Base-by-base conservation (phyloP, 495 filamentous ascomycete species). In the Bacidia gigantensis region DNA sequence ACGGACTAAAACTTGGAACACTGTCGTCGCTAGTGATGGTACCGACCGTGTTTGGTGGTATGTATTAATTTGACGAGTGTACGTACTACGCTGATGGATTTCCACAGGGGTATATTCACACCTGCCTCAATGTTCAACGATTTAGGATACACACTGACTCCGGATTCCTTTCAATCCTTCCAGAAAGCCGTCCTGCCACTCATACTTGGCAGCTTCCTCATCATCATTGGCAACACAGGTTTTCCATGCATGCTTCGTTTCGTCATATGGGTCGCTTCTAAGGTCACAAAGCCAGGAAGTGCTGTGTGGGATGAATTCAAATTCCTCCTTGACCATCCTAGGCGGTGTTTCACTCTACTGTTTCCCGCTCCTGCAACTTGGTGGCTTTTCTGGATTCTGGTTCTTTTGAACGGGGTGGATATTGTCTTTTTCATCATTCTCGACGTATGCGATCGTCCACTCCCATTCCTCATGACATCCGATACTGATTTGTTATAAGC, bases 191-290 rank as follows among this genome's bases (percentile, higher is more conserved):
- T 81, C 0, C 82, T 84, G 50, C 83, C 86, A 0, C 69, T 97
- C 22, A 60, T 95, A 1, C 57, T 94, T 25, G 73, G 88, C 59
- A 74, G 74, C 2, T 89, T 89, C 54, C 72, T 96, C 25, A 89
- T 96, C 60, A 76, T 96, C 47, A 83, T 92, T 52, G 90, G 90
- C 35, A 97, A 97, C 56, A 97, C 90, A 0, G 90, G 83, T 1
- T 97, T 95, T 55, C 90, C 90, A 1, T 84, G 89, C 62, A 87
- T 94, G 82, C 76, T 97, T 26, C 83, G 90, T 18, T 79, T 94
- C 58, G 76, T 86, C 55, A 95, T 97, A 43, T 97, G 90, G 87
- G 49, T 81, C 2, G 54, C 69, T 14, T 84, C 82, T 0, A 76
- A 76, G 41, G 43, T 80, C 22, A 71, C 75, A 2, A 79, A 79